These are phyloP conservation scores for Lathyrus sativus DNA, from an alignment of 306 rosid genomes.

Conservation along the genomic window DNA sequence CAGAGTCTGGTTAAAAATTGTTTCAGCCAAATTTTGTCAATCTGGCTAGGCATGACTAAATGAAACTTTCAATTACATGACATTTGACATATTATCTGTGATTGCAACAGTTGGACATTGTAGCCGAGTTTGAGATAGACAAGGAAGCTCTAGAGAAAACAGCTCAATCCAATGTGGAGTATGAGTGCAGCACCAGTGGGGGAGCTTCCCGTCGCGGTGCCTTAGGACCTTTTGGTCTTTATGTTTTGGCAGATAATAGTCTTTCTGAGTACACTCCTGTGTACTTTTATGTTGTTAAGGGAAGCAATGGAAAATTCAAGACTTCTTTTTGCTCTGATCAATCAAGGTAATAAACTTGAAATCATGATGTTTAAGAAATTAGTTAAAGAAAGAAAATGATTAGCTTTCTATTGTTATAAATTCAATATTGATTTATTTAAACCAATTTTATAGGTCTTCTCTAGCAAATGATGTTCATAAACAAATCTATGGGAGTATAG, in stretches of 20 bases:
- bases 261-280: slow-evolving; percentile 78
- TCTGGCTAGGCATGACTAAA: not conserved
- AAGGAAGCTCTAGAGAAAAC: slow-evolving; percentile 57
- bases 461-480: slow-evolving; percentile 69
- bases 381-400: too few relatives aligned
- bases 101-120: slow-evolving; percentile 70
- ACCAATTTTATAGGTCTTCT: slow-evolving; percentile 59
- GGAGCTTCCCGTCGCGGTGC: slow-evolving; percentile 72
- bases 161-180: slow-evolving; percentile 42
- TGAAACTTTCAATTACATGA: slow-evolving; percentile 3
- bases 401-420: not conserved
- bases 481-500: slow-evolving; percentile 57
- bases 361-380: not conserved
- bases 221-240: slow-evolving; percentile 88
- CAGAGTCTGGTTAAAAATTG: too few relatives aligned
- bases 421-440: slow-evolving; percentile 13
- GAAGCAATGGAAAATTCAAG: slow-evolving; percentile 54
- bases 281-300: slow-evolving; percentile 72
- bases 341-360: slow-evolving; percentile 52
- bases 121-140: slow-evolving; percentile 80
- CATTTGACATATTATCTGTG: not conserved
- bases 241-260: slow-evolving; percentile 69
- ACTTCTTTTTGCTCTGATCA: slow-evolving; percentile 79
- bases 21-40: too few relatives aligned
- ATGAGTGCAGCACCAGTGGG: slow-evolving; percentile 57